Conservation (phyloP, 495 filamentous ascomycete genomes). For the Tuber calosporum region DNA sequence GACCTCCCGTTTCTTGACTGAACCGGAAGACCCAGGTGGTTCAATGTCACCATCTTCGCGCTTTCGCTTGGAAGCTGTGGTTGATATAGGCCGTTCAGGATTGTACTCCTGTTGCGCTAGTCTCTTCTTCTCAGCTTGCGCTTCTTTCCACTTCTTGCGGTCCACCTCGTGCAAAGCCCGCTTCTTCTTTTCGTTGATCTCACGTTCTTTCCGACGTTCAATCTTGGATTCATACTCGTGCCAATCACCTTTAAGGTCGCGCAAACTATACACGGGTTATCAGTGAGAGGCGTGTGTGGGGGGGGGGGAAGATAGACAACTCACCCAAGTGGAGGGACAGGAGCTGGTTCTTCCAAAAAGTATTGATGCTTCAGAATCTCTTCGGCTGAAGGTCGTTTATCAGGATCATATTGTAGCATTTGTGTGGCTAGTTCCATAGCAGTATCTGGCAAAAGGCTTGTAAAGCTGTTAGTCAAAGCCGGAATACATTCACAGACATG, state of each 20-base stretch:
- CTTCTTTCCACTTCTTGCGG: conserved; percentile 44
- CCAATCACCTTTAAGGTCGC: conserved; percentile 88
- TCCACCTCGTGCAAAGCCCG: conserved; percentile 53
- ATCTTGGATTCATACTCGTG: conserved; percentile 96
- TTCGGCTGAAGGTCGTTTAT: conserved; percentile 71
- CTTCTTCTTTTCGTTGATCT: conserved; percentile 68
- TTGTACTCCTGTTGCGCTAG: conserved; percentile 43
- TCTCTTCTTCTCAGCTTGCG: conserved; percentile 50
- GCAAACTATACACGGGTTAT: conserved; percentile 53
- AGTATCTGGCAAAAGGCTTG: conserved; percentile 56
- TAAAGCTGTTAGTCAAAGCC: conserved; percentile 7
- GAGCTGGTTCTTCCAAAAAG: conserved; percentile 75
- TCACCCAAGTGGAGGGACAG: conserved; percentile 76
- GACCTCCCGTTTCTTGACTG: not conserved
- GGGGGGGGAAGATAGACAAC: conserved; percentile 41
- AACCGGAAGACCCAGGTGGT: not conserved
- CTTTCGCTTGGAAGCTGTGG: not conserved
- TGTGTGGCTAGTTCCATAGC: conserved; percentile 73
- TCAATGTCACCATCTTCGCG: not conserved
- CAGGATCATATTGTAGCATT: conserved; percentile 84
- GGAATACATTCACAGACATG: not conserved
- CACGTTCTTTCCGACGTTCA: conserved; percentile 80
- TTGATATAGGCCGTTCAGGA: conserved; percentile 20
- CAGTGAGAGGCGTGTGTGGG: conserved; percentile 32
- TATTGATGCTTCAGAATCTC: conserved; percentile 86